phyloP scores from a whole-genome alignment of 768 basidiomycete species.

The Tulasnella sp. region DNA sequence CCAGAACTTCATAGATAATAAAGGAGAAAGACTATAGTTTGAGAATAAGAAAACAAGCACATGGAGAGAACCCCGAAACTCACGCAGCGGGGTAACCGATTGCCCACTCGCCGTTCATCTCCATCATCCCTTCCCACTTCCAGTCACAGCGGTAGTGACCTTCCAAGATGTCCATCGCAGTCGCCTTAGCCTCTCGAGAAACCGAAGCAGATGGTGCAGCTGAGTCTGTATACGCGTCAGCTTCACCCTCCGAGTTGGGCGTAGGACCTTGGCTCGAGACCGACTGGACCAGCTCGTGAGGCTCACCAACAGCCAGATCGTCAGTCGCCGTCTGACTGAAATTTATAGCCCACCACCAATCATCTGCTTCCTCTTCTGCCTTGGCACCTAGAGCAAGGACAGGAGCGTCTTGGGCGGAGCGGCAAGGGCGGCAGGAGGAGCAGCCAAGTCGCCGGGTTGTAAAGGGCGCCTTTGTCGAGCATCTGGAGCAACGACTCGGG shows the following conservation, averaged over 20 bases:
- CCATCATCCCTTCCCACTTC: conserved; percentile 16
- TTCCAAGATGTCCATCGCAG: conserved; percentile 7
- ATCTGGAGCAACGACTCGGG: not conserved
- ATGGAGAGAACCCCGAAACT: not conserved
- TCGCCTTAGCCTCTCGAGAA: not conserved
- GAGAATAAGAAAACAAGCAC: not conserved
- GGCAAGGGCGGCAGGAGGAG: not conserved
- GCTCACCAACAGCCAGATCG: conserved; percentile 2
- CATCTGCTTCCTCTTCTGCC: conserved; percentile 8
- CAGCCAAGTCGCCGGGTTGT: not conserved
- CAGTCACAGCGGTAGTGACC: conserved; percentile 6
- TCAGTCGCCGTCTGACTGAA: conserved; percentile 1
- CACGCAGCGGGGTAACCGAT: conserved; percentile 1
- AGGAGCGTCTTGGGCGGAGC: not conserved
- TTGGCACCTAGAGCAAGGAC: not conserved
- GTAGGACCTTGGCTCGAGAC: conserved; percentile 15
- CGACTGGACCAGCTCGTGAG: conserved; percentile 12
- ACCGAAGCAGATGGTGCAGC: not conserved
- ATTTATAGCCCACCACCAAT: conserved; percentile 12
- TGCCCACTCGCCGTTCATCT: conserved; percentile 13
- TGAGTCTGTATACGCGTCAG: not conserved
- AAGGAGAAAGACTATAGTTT: not conserved
- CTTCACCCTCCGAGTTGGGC: conserved; percentile 11
- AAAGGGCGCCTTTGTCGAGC: not conserved
- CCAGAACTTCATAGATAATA: no score